Evolutionary conservation across 208 protist genomes (phyloP).

Genomic region (Leishmania gerbilli): DNA sequence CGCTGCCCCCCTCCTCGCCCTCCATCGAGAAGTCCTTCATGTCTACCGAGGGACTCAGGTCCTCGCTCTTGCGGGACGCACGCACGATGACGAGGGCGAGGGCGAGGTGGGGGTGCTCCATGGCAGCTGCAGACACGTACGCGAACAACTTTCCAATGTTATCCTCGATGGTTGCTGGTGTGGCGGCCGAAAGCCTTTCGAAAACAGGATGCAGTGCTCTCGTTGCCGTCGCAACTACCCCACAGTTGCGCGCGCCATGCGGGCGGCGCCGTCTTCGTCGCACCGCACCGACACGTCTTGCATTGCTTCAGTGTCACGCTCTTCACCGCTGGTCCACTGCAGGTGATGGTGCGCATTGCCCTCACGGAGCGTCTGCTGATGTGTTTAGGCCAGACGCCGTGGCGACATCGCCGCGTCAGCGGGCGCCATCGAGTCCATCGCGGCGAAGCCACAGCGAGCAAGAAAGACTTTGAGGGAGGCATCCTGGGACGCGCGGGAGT

Average conservation of each 20-base stretch:
- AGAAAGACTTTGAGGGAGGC: conserved; percentile 20
- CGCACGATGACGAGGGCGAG: conserved; percentile 9
- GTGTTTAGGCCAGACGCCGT: neutral
- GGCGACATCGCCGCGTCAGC: neutral
- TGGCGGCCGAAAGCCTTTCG: too few relatives aligned
- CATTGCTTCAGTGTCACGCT: neutral
- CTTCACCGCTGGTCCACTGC: neutral
- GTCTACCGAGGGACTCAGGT: conserved; percentile 8
- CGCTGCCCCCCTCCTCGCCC: neutral
- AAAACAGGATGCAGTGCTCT: neutral
- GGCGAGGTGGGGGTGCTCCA: neutral
- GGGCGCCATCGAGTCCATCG: neutral
- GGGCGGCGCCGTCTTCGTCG: neutral
- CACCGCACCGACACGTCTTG: neutral
- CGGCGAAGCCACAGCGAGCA: conserved; percentile 27
- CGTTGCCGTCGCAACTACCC: neutral
- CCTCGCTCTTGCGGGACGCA: conserved; percentile 9
- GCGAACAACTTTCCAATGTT: neutral
- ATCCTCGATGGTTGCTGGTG: neutral
- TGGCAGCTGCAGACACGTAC: neutral
- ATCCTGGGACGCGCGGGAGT: conserved; percentile 3
- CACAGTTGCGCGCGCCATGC: neutral
- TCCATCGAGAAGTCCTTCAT: neutral
- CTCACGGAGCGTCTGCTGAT: neutral
- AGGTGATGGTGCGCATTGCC: neutral